Evolutionary conservation across 805 yeast species (phyloP), one percentile per base, ranked within the genome.

Genomic region (Lachancea thermotolerans): DNA sequence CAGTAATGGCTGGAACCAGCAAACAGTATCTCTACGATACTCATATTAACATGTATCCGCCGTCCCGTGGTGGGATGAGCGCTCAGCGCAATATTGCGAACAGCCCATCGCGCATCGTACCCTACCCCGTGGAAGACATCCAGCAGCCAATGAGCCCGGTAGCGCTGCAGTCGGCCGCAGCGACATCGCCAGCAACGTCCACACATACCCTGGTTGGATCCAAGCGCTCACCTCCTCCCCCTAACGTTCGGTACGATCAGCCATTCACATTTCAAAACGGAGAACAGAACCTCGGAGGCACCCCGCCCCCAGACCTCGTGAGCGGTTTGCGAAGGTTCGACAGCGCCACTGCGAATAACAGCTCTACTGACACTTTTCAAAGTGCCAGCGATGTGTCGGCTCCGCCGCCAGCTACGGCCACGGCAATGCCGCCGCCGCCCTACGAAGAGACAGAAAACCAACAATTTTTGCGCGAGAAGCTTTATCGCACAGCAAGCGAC

Each of bases 41-140:
- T 27, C 58, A 56, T 38, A 55, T 57, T 21, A 54, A 53, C 14
- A 50, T 54, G 52, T 54, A 49, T 36, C 61, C 61, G n/a, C 56
- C 55, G 8, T 18, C 44, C 41, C 16, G 35, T 12, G 17, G 27
- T 39, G 37, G 41, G 33, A 33, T 16, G 11, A 6, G 29, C 21
- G 17, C 34, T 9, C 42, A 33, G 34, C 31, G 33, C 15, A 33
- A 16, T 9, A 16, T 17, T 9, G 16, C 38, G 27, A 17, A 14
- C n/a, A 37, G 37, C 32, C 35, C 39, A 11, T 37, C 33, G 17
- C 50, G 43, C 42, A 40, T 47, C 18, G 49, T 54, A 15, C 55
- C 58, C 11, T 52, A 54, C 42, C 57, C 55, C n/a, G 46, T 54
- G 33, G 57, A 53, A 30, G 56, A 54, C 35, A 40, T 47, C 11